Evolutionary conservation across 805 yeast species (phyloP), one percentile per base, ranked within the genome.

Genomic region (Kodamaea kakaduensis): DNA sequence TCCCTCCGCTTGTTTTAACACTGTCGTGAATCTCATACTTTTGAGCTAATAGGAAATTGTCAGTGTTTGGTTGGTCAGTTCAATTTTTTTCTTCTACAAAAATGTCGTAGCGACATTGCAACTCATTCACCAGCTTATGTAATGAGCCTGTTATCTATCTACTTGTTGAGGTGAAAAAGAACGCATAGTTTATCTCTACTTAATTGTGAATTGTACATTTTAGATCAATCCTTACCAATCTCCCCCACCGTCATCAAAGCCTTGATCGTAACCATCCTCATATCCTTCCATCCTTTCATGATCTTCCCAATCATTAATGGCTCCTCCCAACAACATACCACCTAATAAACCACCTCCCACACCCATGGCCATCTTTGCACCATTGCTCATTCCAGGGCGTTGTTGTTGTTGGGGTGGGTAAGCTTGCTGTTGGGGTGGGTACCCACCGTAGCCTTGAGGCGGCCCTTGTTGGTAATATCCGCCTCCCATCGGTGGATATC

Each of bases 341-440:
- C 84, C 85, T 6, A 78, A 48, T 36, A 79, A 53, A 56, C 86
- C 87, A 35, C 67, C 73, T 12, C 69, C 70, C 2, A 61, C 59
- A 41, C 71, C 73, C 56, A 66, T 39, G 18, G 67, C 67, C 61
- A 78, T 71, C 36, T 80, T 81, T 2, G 69, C 67, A 31, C 67
- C 61, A 6, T 42, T 36, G 4, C 59, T 52, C 39, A 36, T 32
- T 9, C 43, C 43, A 32, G 51, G 57, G 9, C 56, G 64, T 34
- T 61, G 69, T 15, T 45, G 54, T 19, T 40, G 43, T 34, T 50
- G 54, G 17, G 46, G 56, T n/a, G n/a, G n/a, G 33, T 51, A 61
- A 27, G 54, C 60, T 25, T 51, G 59, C 15, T 48, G 56, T 25
- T 41, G 53, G 32, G 50, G 59, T n/a, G 41, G 50, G 31, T 44